Evolutionary conservation across 2,329 filamentous ascomycete species (phyloP), one percentile per base, ranked within the genome.

Genomic region (Ophiostoma novo-ulmi): DNA sequence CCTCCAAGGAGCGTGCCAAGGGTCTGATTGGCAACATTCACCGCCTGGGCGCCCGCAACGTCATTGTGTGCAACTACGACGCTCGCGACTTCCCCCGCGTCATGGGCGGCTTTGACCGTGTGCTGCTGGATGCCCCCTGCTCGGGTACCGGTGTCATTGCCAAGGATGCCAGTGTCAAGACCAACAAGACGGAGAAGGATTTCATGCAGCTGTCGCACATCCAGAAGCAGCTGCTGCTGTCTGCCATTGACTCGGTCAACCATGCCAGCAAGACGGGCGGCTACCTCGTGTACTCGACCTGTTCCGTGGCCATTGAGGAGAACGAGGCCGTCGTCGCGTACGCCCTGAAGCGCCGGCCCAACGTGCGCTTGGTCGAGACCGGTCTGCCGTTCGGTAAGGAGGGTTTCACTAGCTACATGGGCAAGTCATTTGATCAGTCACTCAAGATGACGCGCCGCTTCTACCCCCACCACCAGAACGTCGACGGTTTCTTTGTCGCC

Each of bases 21-120:
- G 95, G 93, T 91, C 84, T 99, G 70, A 98, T 99, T 75, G 95
- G 95, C 82, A 97, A 99, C 83, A 92, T 98, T 73, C 94, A 98
- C 82, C 92, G 95, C 78, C 85, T 98, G 14, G 95, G 95, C 66
- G 92, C 91, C 75, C 93, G 92, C 79, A 99, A 99, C 81, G 92
- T 92, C 63, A 90, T 99, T 73, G 94, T 99, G 22, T 97, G 92
- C 83, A 94, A 96, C 82, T 93, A 98, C 80, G 94, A 97, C 77
- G 95, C 94, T 14, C 88, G 94, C 66, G 93, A 96, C 75, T 99
- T 98, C 79, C 95, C 95, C 38, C 92, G 89, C 77, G 92, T 97
- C 52, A 93, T 99, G 80, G 95, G 94, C 72, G 95, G 95, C 14
- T 99, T 99, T 74, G 95, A 99, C 80, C 88, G 95, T 73, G 93